Evolutionary conservation across 176 grass and related monocot genomes (phyloP), one percentile per base, ranked within the genome.

Genomic region (Oryza rufipogon): DNA sequence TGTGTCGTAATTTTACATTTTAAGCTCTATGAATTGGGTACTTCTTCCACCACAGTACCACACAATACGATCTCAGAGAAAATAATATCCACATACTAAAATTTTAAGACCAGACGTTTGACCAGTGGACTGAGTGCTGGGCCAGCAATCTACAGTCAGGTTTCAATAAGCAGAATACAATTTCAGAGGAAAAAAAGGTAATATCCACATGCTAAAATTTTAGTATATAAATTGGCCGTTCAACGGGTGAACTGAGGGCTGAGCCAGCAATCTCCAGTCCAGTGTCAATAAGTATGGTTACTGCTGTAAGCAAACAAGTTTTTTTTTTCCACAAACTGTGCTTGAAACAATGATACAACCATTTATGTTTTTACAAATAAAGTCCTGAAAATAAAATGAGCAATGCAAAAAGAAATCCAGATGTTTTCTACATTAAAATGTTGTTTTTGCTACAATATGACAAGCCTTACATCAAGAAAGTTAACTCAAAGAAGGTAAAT

Each of bases 401-500:
- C 7, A 61, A 61, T 3, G 17, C 20, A 61, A 23, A 73, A 25
- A 73, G 7, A 47, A 76, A 38, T 22, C 33, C 11, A 2, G 64
- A 34, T 45, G 12, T 14, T 79, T 79, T 26, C 12, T 36, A 79
- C 74, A 58, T 33, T 79, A 22, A 19, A 25, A 32, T 66, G 23
- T 10, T 78, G 49, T 45, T 65, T 84, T 44, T 45, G 7, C 60
- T 70, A 7, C 9, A 44, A 42, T 72, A 14, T 46, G 39, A 28
- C 54, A 39, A 82, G 9, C n/a, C 16, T 66, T 28, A 22, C 14
- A 32, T 22, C 78, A 36, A 25, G 26, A 67, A 7, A 28, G 48
- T 47, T 13, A 25, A 80, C 38, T 44, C n/a, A 52, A 10, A 80
- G 28, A 69, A 61, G 45, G 30, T 32, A 80, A 69, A 80, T 70